Conservation (phyloP, 257 asterid genomes). For the Verbascum thapsus region DNA sequence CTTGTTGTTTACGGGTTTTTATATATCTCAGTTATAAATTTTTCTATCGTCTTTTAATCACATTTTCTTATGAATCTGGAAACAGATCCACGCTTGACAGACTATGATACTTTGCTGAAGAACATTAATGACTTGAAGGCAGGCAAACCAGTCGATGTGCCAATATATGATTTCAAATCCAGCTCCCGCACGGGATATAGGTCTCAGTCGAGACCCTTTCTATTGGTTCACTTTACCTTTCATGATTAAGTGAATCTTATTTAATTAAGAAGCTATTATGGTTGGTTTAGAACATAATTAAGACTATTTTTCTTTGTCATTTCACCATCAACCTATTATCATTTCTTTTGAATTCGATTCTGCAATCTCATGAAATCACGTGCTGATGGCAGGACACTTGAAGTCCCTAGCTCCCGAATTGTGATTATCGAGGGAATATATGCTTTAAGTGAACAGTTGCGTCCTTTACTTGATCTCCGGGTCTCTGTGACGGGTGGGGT, state of each 20-base stretch:
- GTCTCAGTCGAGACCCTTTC: slow-evolving; percentile 37
- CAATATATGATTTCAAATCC: slow-evolving; percentile 96
- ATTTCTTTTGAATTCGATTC: neutral
- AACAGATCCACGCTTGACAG: slow-evolving; percentile 97
- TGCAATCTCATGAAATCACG: slow-evolving; percentile 34
- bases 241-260: slow-evolving; percentile 10
- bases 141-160: slow-evolving; percentile 76
- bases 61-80: neutral
- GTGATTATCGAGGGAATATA: slow-evolving; percentile 93
- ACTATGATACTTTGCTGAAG: slow-evolving; percentile 84
- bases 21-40: neutral
- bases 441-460: slow-evolving; percentile 83
- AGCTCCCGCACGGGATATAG: slow-evolving; percentile 95
- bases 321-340: slow-evolving; percentile 12
- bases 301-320: neutral
- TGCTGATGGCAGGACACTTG: slow-evolving; percentile 72
- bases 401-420: slow-evolving; percentile 88
- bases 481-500: slow-evolving; percentile 98
- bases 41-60: neutral
- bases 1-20: neutral
- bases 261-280: slow-evolving; percentile 8
- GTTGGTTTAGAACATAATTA: slow-evolving; percentile 3
- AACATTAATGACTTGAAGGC: slow-evolving; percentile 84
- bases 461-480: slow-evolving; percentile 83
- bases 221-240: slow-evolving; percentile 25